Percentiles rank a stretch among this genome's conserved stretches.
Conservation (phyloP, 2,329 filamentous ascomycete genomes). For the Phialophora verrucosa region DNA sequence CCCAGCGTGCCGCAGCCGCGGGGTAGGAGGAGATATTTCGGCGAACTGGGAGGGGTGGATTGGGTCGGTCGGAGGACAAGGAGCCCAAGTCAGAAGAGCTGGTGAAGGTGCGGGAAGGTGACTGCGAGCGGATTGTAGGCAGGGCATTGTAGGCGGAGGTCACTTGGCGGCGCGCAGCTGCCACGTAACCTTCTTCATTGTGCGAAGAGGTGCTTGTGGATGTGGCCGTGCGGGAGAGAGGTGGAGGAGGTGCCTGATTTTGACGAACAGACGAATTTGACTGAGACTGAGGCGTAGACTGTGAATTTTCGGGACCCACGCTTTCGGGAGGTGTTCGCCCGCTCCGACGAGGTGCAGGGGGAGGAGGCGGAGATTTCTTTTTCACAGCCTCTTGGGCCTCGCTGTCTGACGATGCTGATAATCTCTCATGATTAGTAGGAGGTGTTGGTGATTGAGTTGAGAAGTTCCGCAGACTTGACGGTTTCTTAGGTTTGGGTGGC, state of each 20-base stretch:
- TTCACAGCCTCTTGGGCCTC: constrained; percentile 35
- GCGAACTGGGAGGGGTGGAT: constrained; percentile 42
- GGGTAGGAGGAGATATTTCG: constrained; percentile 41
- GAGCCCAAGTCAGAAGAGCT: constrained; percentile 36
- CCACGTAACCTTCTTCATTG: constrained; percentile 38
- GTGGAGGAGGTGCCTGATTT: constrained; percentile 31
- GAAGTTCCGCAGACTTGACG: constrained; percentile 48
- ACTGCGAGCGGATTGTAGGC: constrained; percentile 37
- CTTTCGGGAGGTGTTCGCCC: constrained; percentile 24
- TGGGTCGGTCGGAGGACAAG: constrained; percentile 39
- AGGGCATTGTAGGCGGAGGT: constrained; percentile 38
- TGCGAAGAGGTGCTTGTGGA: constrained; percentile 20
- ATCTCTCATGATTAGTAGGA: constrained; percentile 28
- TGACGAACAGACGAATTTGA: constrained; percentile 41
- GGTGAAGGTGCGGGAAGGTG: constrained; percentile 36
- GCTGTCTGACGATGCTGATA: constrained; percentile 26
- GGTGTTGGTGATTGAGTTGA: constrained; percentile 35
- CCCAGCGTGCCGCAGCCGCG: constrained; percentile 42
- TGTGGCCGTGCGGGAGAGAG: constrained; percentile 31
- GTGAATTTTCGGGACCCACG: constrained; percentile 22
- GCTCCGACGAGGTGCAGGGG: constrained; percentile 44
- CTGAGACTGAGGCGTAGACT: constrained; percentile 31
- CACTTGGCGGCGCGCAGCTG: constrained; percentile 37
- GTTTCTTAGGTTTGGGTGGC: constrained; percentile 55
- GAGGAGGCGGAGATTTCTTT: constrained; percentile 47